These are phyloP conservation scores for Corniculantispora saksenae DNA, from an alignment of 2,329 filamentous ascomycete genomes.

Conservation along the genomic window DNA sequence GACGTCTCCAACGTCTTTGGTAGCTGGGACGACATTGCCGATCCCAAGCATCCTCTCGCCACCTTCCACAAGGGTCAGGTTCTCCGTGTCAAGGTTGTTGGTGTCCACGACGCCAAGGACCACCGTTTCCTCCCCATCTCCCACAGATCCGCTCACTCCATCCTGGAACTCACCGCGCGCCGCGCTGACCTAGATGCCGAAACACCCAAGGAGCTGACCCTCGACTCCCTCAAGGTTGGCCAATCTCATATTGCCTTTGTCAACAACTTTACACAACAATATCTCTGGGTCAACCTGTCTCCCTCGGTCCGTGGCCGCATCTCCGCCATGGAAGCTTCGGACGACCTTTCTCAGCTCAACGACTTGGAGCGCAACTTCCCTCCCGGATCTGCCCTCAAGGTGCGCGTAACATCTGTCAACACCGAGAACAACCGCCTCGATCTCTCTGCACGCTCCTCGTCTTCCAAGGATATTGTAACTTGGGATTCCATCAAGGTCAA, in stretches of 20 bases:
- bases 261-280: constrained; percentile 81
- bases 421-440: constrained; percentile 74
- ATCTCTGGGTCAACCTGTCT: constrained; percentile 87
- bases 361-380: constrained; percentile 81
- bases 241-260: constrained; percentile 79
- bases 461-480: constrained; percentile 50
- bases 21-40: constrained; percentile 79
- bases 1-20: constrained; percentile 92
- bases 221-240: constrained; percentile 72
- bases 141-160: constrained; percentile 77
- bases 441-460: constrained; percentile 72
- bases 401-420: constrained; percentile 76
- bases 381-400: constrained; percentile 82
- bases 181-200: constrained; percentile 60
- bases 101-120: constrained; percentile 85
- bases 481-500: constrained; percentile 74
- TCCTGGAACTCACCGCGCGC: constrained; percentile 87
- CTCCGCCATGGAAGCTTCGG: constrained; percentile 78
- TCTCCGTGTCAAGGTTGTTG: constrained; percentile 75
- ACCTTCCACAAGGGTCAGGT: constrained; percentile 72
- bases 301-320: constrained; percentile 86
- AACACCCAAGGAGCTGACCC: constrained; percentile 55
- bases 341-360: constrained; percentile 77
- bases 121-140: constrained; percentile 90
- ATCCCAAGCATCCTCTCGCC: constrained; percentile 76